These are phyloP conservation scores for Lepiota subincarnata DNA, from an alignment of 768 basidiomycete genomes.

Conservation along the genomic window DNA sequence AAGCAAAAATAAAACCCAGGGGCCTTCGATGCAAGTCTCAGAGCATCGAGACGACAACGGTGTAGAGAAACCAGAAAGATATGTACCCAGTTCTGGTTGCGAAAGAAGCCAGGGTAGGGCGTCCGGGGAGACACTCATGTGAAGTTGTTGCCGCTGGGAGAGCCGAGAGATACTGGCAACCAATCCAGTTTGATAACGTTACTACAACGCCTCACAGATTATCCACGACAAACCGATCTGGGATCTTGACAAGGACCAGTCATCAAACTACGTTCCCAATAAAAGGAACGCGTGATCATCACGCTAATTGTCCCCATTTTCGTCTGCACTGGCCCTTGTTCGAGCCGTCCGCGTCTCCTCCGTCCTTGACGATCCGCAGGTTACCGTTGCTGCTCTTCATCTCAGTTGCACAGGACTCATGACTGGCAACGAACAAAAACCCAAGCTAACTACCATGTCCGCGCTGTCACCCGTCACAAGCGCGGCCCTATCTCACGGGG, in stretches of 20 bases:
- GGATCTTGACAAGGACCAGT: constrained; percentile 6
- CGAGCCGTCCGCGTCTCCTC: constrained; percentile 2
- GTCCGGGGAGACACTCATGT: constrained; percentile 11
- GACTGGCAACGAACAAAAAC: constrained; percentile 11
- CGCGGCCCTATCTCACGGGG: neutral
- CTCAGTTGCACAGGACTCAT: constrained; percentile 1
- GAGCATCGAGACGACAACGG: constrained; percentile 32
- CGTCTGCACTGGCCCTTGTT: neutral
- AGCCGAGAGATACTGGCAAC: constrained; percentile 6
- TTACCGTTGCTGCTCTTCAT: constrained; percentile 1
- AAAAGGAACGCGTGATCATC: constrained; percentile 10
- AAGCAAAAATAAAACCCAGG: constrained; percentile 30
- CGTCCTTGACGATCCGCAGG: neutral
- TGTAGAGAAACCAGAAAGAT: constrained; percentile 17
- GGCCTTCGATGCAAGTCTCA: constrained; percentile 38
- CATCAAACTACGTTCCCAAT: too few relatives aligned
- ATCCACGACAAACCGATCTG: constrained; percentile 7
- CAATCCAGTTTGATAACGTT: constrained; percentile 13
- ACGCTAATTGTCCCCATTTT: neutral
- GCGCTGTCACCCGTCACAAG: neutral
- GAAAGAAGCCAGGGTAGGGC: constrained; percentile 21
- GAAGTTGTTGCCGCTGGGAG: constrained; percentile 11
- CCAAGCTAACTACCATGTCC: neutral
- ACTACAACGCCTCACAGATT: constrained; percentile 1
- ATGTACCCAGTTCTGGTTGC: constrained; percentile 18